Base-by-base conservation (phyloP, 495 filamentous ascomycete species). In the Aspergillus asperescens region DNA sequence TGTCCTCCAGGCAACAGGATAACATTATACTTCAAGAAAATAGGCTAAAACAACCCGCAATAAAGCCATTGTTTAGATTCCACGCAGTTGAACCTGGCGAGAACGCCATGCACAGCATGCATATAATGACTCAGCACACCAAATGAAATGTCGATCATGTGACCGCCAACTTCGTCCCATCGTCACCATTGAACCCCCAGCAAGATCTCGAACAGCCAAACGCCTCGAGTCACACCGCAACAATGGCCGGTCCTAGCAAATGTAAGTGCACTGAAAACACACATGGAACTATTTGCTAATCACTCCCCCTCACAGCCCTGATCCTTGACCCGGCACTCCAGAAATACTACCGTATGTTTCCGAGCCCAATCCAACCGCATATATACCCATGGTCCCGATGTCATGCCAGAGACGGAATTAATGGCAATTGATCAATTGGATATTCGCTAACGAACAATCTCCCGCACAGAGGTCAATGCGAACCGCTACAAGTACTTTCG, bases 401-500 rank as follows among this genome's bases (percentile, higher is more conserved):
- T n/a, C n/a, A n/a, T 15, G 19, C 38, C 5, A 13, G 38, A 10
- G 7, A 23, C 18, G 12, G 5, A 19, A 39, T 22, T 5, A 39
- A 19, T 39, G 7, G 20, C 10, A 37, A 25, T 37, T 37, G 13
- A 23, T 3, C 13, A 8, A 24, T 5, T 5, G 41, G 23, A 48
- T 20, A 18, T 23, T n/a, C 12, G 6, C 19, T 22, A 38, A 38
- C 16, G 1, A 8, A 58, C 66, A 65, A 18, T 20, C 28, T 34
- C 23, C 19, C 6, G 12, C 7, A 62, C 62, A 98, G 93, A 86
- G 64, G 87, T 96, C 82, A 80, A 77, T 60, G 67, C 75, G 58
- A 90, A 94, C 75, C 87, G 93, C 43, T 86, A 90, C 81, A 91
- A 88, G 73, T 95, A 90, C 81, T 98, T 96, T 80, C 81, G 88